Conservation (phyloP, 129 eudicot genomes). For the Helichrysum umbraculigerum region DNA sequence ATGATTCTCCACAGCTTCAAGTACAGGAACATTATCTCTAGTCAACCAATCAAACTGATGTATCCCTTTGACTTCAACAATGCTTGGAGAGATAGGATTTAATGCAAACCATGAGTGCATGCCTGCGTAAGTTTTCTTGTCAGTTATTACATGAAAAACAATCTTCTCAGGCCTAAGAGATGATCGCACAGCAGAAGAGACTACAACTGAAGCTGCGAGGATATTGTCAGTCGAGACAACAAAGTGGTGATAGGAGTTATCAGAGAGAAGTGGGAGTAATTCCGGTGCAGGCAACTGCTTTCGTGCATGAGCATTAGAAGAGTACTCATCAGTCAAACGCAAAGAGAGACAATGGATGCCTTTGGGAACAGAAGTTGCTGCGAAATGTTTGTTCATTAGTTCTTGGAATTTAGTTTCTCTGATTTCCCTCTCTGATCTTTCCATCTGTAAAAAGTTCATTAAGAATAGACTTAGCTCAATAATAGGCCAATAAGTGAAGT, state of each 20-base stretch:
- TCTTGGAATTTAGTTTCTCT: conserved; percentile 87
- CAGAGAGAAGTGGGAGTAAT: conserved; percentile 84
- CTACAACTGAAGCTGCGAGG: conserved; percentile 97
- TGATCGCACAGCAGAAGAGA: conserved; percentile 73
- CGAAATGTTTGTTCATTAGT: conserved; percentile 89
- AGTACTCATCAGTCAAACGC: conserved; percentile 93
- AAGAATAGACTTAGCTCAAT: not conserved
- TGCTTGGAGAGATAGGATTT: conserved; percentile 72
- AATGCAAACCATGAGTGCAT: conserved; percentile 99
- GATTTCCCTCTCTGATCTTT: conserved; percentile 78
- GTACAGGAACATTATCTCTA: conserved; percentile 91
- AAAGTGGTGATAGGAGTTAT: conserved; percentile 81
- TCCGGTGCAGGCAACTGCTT: conserved; percentile 91
- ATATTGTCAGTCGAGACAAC: conserved; percentile 83
- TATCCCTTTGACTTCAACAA: conserved; percentile 92
- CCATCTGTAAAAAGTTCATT: conserved; percentile 60
- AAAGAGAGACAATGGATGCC: conserved; percentile 92
- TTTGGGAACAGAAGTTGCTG: conserved; percentile 87
- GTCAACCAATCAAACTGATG: conserved; percentile 99
- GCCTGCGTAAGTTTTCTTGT: conserved; percentile 97
- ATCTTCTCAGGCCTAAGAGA: conserved; percentile 69
- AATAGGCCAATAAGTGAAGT: not conserved
- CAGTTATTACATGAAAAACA: conserved; percentile 95
- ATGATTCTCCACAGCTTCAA: conserved; percentile 91
- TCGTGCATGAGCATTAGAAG: conserved; percentile 96